Percentiles rank a stretch among this genome's conserved stretches.
phyloP scores from a whole-genome alignment of 495 filamentous ascomycete genomes.

The Tuber microsphaerosporum region DNA sequence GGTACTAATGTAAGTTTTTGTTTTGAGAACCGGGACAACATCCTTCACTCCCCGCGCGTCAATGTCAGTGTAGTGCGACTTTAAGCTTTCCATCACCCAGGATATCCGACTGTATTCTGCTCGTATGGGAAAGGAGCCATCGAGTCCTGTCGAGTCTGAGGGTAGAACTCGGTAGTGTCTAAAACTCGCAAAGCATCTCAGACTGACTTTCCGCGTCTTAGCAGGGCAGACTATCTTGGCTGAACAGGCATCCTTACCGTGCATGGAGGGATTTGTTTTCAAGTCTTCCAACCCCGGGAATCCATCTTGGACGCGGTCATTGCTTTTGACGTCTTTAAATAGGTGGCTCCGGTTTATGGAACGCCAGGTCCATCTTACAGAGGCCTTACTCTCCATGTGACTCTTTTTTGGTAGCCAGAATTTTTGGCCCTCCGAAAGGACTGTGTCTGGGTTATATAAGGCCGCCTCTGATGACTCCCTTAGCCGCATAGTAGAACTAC shows the following conservation, averaged over 20 bases:
- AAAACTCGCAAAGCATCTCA: constrained; percentile 21
- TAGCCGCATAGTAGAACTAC: background rate
- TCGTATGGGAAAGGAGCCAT: constrained; percentile 8
- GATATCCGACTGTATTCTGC: constrained; percentile 11
- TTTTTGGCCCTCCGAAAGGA: background rate
- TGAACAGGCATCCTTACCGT: background rate
- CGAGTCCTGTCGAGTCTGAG: background rate
- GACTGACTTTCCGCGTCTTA: constrained; percentile 22
- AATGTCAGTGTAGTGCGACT: background rate
- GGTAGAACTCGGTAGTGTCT: constrained; percentile 8
- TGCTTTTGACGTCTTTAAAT: background rate
- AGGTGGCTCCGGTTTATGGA: background rate
- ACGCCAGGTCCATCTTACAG: constrained; percentile 11
- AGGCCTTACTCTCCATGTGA: constrained; percentile 2
- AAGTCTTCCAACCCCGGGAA: constrained; percentile 20
- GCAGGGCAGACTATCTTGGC: constrained; percentile 15
- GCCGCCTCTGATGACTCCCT: background rate
- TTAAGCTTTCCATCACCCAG: constrained; percentile 22
- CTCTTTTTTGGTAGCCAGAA: background rate
- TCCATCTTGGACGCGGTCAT: background rate
- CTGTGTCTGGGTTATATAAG: constrained; percentile 8
- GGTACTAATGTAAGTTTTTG: constrained; percentile 26
- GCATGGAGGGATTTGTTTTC: constrained; percentile 9
- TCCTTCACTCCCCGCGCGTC: constrained; percentile 1
- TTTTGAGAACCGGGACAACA: constrained; percentile 12